Base-by-base conservation (phyloP, 1,139 yeast genomes). In the Nakaseomyces sp. region DNA sequence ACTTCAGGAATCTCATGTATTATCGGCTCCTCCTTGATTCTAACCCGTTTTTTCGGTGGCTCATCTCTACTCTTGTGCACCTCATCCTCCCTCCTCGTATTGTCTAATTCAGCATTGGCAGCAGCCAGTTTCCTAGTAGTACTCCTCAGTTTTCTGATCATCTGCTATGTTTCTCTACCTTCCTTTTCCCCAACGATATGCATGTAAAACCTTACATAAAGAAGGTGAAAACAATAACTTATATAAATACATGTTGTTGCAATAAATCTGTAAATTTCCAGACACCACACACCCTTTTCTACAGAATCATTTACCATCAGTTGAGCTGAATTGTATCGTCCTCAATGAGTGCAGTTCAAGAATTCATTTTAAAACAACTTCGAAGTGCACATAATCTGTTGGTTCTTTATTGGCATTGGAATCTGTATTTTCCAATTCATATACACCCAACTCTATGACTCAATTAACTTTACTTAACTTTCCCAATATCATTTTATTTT, bases 61-160 rank as follows among this genome's bases (percentile, higher is more conserved):
- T 13, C 9, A 22, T 22, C 35, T 18, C 15, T n/a, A 12, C n/a
- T 25, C 12, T 26, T 26, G 9, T 3, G 13, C 19, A 31, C 18
- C 13, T 20, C 26, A 2, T 30, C 18, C 9, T 20, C 37, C 12
- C 8, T 10, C n/a, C 17, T 26, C 2, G 20, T 37, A 15, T 28
- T 16, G 13, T n/a, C 26, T 16, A 31, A 18, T 15, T 39, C 42
- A 12, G 18, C 24, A 32, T 32, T 32, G 18, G 25, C 36, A 2
- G 24, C 13, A n/a, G 22, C 36, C 7, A 32, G 24, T 24, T 32
- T 32, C 24, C 12, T 32, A 12, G 24, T 18, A 9, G 36, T 32
- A 19, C 36, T 32, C 24, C 36, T 32, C 24, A 32, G 12, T 32
- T 32, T 32, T 13, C 36, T 32, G 12, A 32, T 32, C 36, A 32